Percentiles rank a stretch among this genome's conserved stretches.
phyloP scores from a whole-genome alignment of 2,329 filamentous ascomycete species.

The Drechslerella dactyloides region DNA sequence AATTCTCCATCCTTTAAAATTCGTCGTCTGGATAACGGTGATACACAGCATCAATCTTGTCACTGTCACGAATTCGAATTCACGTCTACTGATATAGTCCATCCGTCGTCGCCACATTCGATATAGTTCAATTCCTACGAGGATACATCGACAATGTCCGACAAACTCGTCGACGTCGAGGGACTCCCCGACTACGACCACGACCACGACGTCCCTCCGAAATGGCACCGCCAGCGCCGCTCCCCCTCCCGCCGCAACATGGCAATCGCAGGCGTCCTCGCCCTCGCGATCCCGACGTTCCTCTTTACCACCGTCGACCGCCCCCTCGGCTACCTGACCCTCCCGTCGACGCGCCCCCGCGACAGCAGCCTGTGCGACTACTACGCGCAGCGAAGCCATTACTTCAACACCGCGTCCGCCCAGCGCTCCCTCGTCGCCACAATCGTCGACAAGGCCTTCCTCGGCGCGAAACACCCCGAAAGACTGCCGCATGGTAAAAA shows the following conservation, averaged over 20 bases:
- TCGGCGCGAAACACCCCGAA: constrained; percentile 22
- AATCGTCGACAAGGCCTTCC: constrained; percentile 35
- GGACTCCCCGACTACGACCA: constrained; percentile 24
- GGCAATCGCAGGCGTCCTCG: constrained; percentile 7
- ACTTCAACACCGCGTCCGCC: constrained; percentile 22
- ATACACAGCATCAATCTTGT: too few relatives aligned
- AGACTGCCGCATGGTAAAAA: not conserved
- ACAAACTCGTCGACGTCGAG: constrained; percentile 31
- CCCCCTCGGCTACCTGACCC: constrained; percentile 19
- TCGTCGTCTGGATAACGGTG: too few relatives aligned
- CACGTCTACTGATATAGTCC: too few relatives aligned
- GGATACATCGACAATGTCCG: not conserved
- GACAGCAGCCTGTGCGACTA: constrained; percentile 46
- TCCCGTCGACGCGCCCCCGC: constrained; percentile 16
- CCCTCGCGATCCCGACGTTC: constrained; percentile 10
- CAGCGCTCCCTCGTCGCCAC: constrained; percentile 22
- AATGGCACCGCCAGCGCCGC: constrained; percentile 5
- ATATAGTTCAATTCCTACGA: not conserved
- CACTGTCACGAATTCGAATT: too few relatives aligned
- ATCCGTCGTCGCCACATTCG: not conserved
- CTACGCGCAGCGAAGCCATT: constrained; percentile 27
- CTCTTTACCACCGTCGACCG: constrained; percentile 7
- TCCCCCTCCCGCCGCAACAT: constrained; percentile 8
- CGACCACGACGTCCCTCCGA: constrained; percentile 11
- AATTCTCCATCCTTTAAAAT: not conserved